Conservation (phyloP, 257 asterid genomes). For the Solanum habrochaites region DNA sequence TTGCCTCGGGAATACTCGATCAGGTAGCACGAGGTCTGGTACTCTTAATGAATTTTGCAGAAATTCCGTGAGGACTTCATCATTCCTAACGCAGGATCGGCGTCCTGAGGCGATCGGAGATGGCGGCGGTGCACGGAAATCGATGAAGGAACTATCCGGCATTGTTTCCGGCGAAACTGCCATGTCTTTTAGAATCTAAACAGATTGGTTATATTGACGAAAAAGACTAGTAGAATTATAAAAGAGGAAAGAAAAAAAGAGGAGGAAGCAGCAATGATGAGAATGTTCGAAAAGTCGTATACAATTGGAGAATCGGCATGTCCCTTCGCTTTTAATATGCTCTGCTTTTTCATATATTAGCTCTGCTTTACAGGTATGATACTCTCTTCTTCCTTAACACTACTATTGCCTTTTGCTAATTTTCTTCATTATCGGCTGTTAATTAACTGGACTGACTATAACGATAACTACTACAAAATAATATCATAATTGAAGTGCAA, state of each 20-base stretch:
- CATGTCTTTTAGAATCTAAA: slow-evolving; percentile 10
- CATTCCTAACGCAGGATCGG: slow-evolving; percentile 43
- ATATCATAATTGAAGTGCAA: background rate
- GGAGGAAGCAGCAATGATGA: slow-evolving; percentile 69
- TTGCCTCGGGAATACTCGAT: slow-evolving; percentile 59
- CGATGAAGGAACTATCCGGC: slow-evolving; percentile 25
- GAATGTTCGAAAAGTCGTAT: slow-evolving; percentile 39
- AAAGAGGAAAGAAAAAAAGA: background rate
- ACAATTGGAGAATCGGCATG: slow-evolving; percentile 35
- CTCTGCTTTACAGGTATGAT: slow-evolving; percentile 65
- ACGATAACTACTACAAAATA: background rate
- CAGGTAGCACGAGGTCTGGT: slow-evolving; percentile 70
- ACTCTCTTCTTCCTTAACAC: background rate
- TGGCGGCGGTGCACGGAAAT: slow-evolving; percentile 91
- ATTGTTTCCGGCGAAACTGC: slow-evolving; percentile 35
- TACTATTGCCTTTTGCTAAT: background rate
- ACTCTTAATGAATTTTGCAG: slow-evolving; percentile 55
- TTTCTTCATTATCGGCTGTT: background rate
- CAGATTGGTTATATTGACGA: background rate
- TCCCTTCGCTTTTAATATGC: slow-evolving; percentile 17
- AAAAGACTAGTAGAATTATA: background rate
- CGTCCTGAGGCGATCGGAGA: slow-evolving; percentile 80
- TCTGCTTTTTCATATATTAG: slow-evolving; percentile 14
- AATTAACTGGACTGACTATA: background rate
- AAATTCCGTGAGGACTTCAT: slow-evolving; percentile 55